A percentile compares a stretch with the other conserved stretches of the same genome.
Conservation (phyloP, 345 rosid genomes). For the Adansonia digitata region DNA sequence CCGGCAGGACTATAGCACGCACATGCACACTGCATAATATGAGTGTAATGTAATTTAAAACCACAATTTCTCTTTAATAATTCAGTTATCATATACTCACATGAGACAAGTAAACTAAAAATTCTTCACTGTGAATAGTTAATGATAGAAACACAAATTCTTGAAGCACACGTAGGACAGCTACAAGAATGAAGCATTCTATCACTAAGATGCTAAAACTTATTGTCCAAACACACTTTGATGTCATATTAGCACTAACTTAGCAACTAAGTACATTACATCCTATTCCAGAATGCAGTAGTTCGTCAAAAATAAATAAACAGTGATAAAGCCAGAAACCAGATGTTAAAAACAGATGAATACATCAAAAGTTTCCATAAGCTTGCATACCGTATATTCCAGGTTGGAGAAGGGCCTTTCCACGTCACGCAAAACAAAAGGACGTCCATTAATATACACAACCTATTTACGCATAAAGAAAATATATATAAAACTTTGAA, state of each 20-base stretch:
- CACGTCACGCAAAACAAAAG: constrained; percentile 95
- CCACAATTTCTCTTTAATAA: constrained; percentile 1
- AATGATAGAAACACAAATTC: neutral
- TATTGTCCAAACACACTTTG: neutral
- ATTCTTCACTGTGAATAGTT: neutral
- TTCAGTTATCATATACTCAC: neutral
- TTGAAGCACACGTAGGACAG: neutral
- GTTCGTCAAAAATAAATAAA: neutral
- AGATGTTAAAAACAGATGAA: constrained; percentile 4
- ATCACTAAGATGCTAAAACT: neutral
- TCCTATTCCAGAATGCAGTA: neutral
- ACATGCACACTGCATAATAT: neutral
- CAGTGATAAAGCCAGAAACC: neutral
- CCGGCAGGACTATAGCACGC: neutral
- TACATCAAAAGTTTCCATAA: constrained; percentile 8
- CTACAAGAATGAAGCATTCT: neutral
- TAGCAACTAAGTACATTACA: neutral
- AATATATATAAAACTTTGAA: constrained; percentile 12
- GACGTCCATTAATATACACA: constrained; percentile 86
- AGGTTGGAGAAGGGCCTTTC: constrained; percentile 97
- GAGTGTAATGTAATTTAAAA: neutral
- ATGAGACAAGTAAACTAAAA: neutral
- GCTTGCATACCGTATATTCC: constrained; percentile 71
- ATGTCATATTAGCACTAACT: neutral
- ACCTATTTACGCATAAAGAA: constrained; percentile 46